These are phyloP conservation scores for Tetrapisispora fleetii DNA, from an alignment of 805 yeast genomes.

Conservation along the genomic window DNA sequence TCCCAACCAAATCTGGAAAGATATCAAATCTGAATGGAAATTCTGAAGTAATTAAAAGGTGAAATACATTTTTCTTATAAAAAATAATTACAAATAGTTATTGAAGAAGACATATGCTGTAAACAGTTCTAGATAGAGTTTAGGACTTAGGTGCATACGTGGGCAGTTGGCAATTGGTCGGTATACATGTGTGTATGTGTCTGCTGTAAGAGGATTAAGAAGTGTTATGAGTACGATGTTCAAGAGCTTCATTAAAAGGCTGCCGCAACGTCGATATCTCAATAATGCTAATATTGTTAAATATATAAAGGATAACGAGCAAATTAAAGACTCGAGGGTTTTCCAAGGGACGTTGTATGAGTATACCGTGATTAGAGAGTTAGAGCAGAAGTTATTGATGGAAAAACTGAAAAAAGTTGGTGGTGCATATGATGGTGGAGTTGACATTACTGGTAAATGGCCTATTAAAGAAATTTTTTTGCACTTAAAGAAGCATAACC, in stretches of 20 bases:
- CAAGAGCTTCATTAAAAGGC: neutral
- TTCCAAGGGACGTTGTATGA: slow-evolving; percentile 29
- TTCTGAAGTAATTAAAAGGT: neutral
- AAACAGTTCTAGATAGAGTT: too few species aligned
- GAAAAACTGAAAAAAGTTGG: slow-evolving; percentile 18
- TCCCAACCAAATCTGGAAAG: neutral
- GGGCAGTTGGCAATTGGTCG: too few species aligned
- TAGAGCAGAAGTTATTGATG: slow-evolving; percentile 20
- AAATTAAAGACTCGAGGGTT: slow-evolving; percentile 20
- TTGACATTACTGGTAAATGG: slow-evolving; percentile 27
- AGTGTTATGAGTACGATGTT: neutral
- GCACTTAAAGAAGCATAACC: slow-evolving; percentile 3
- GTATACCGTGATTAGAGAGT: slow-evolving; percentile 25
- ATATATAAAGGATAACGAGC: slow-evolving; percentile 15
- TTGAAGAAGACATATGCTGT: too few species aligned
- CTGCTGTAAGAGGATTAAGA: neutral
- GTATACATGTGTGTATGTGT: too few species aligned
- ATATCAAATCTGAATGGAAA: neutral
- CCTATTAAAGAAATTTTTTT: slow-evolving; percentile 10
- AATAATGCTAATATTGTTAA: slow-evolving; percentile 6
- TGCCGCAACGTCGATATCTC: slow-evolving; percentile 4
- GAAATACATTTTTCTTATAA: neutral
- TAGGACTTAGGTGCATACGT: too few species aligned
- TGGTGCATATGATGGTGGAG: slow-evolving; percentile 28
- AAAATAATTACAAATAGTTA: too few species aligned